Evolutionary conservation across 176 grass and related monocot genomes (phyloP).

Genomic region (Phyllostachys edulis): DNA sequence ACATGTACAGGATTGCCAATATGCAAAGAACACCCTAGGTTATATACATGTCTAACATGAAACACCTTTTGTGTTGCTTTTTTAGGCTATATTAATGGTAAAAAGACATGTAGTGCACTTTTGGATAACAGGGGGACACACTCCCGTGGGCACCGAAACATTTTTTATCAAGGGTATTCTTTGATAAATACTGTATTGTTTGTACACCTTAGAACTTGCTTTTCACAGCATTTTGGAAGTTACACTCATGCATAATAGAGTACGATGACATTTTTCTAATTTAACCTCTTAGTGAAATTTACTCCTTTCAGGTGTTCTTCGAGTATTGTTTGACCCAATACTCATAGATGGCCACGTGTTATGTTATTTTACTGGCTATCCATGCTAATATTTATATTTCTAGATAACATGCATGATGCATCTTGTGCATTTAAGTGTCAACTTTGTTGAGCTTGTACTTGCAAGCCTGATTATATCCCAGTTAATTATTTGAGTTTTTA

Average conservation of each 20-base stretch:
- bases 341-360: neutral
- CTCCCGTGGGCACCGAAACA: neutral
- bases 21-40: too few species aligned
- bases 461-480: neutral
- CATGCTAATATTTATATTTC: too few species aligned
- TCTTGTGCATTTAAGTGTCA: too few species aligned
- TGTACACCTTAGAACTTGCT: neutral
- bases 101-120: too few species aligned
- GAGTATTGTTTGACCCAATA: neutral
- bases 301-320: neutral
- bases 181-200: neutral
- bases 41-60: too few species aligned
- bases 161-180: neutral
- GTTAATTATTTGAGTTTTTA: neutral
- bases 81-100: conserved; percentile 1
- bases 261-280: neutral
- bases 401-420: too few species aligned
- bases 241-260: neutral
- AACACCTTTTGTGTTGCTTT: too few species aligned
- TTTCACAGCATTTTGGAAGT: neutral
- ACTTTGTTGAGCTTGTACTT: neutral
- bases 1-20: too few species aligned
- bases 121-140: too few species aligned
- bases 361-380: neutral
- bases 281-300: neutral